Evolutionary conservation across 116 monocot species (phyloP).

Genomic region (Cymodocea nodosa): DNA sequence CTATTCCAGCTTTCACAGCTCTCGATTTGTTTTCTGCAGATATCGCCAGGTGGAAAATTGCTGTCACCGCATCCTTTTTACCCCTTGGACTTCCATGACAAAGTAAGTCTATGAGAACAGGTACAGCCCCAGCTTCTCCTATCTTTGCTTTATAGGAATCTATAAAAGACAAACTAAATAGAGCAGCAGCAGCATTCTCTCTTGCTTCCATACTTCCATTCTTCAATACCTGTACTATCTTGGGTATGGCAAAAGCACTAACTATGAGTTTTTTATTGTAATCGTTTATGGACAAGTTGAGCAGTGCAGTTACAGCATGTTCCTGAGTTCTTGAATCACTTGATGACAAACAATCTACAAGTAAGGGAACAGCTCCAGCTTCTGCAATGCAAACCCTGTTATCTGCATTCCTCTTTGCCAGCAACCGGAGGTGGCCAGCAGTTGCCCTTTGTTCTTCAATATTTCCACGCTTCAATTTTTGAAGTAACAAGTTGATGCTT

Average conservation of each 20-base stretch:
- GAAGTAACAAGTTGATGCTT: conserved; percentile 29
- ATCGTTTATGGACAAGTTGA: conserved; percentile 90
- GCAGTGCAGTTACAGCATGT: conserved; percentile 78
- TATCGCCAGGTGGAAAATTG: conserved; percentile 60
- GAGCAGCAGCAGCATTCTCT: conserved; percentile 93
- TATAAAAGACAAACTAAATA: conserved; percentile 73
- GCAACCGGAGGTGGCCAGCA: conserved; percentile 79
- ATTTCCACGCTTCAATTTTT: conserved; percentile 34
- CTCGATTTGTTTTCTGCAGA: conserved; percentile 63
- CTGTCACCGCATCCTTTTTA: conserved; percentile 85
- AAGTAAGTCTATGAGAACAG: conserved; percentile 62
- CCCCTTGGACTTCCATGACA: conserved; percentile 75
- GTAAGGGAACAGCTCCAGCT: conserved; percentile 75
- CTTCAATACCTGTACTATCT: conserved; percentile 65
- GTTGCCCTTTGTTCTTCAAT: conserved; percentile 68
- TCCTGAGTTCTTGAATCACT: conserved; percentile 79
- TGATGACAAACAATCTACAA: conserved; percentile 56
- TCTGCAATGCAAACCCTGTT: conserved; percentile 79
- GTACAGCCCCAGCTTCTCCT: conserved; percentile 74
- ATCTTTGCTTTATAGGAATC: conserved; percentile 56
- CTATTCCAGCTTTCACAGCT: conserved; percentile 62
- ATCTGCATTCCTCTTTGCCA: conserved; percentile 83
- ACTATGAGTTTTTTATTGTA: conserved; percentile 68
- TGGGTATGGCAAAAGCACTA: conserved; percentile 41
- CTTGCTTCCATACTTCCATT: conserved; percentile 77